Evolutionary conservation across 176 grass and related monocot genomes (phyloP).

Genomic region (Otatea glauca): DNA sequence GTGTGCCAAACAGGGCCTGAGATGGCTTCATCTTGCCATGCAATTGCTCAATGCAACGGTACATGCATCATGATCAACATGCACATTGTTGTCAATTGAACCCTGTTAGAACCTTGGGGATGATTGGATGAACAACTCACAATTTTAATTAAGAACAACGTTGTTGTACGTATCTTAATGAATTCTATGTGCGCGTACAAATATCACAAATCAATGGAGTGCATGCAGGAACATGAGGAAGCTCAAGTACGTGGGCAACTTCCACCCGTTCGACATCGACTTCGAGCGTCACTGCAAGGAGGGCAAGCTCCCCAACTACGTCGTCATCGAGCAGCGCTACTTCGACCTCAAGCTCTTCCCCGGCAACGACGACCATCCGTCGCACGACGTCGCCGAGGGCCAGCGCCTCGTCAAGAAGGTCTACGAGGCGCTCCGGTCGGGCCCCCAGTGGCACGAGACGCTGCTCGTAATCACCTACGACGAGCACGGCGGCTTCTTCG

Average conservation of each 20-base stretch:
- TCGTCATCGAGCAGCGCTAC: conserved; percentile 86
- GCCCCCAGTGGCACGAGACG: conserved; percentile 76
- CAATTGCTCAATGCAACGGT: too few species aligned
- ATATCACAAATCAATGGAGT: background rate
- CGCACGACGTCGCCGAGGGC: conserved; percentile 70
- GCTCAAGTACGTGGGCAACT: conserved; percentile 62
- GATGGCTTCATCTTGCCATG: too few species aligned
- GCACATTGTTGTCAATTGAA: background rate
- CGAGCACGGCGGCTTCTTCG: conserved; percentile 89
- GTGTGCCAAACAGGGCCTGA: too few species aligned
- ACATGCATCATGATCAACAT: background rate
- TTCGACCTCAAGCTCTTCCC: conserved; percentile 66
- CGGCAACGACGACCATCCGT: conserved; percentile 85
- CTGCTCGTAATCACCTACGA: conserved; percentile 84
- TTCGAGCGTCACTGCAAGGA: conserved; percentile 73
- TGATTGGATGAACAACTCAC: too few species aligned
- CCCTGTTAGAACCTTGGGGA: too few species aligned
- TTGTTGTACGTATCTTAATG: too few species aligned
- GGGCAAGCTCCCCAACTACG: conserved; percentile 85
- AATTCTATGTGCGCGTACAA: background rate
- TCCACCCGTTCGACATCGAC: conserved; percentile 64
- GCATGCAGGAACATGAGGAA: conserved; percentile 56
- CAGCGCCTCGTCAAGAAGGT: conserved; percentile 79
- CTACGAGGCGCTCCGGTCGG: conserved; percentile 63
- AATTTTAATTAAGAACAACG: too few species aligned